Evolutionary conservation across 352 stramenopile species (phyloP).

Genomic region (Phytophthora podocarpi): DNA sequence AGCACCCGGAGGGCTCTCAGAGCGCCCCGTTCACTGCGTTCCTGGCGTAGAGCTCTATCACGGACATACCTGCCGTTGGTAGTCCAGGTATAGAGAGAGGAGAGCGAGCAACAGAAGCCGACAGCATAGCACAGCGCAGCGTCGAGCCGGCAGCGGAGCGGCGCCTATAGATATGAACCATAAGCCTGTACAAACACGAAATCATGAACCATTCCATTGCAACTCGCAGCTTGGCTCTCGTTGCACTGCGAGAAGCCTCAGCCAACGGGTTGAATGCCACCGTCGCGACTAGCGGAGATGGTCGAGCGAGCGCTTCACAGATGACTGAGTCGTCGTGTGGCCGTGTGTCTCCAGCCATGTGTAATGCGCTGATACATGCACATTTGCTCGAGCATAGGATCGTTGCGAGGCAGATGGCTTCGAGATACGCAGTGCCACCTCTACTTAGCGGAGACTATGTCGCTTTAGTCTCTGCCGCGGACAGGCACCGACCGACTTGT

Average conservation of each 20-base stretch:
- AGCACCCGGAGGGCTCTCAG: constrained; percentile 49
- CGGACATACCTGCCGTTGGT: constrained; percentile 23
- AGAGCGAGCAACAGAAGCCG: neutral
- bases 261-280: neutral
- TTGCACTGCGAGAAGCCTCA: no score
- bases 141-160: neutral
- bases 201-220: constrained; percentile 2
- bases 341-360: constrained; percentile 16
- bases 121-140: neutral
- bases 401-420: constrained; percentile 15
- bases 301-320: neutral
- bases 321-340: neutral
- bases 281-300: constrained; percentile 2
- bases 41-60: constrained; percentile 34
- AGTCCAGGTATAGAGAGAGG: constrained; percentile 21
- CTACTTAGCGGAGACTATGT: neutral
- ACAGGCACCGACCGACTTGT: constrained; percentile 4
- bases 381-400: neutral
- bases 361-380: constrained; percentile 21
- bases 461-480: constrained; percentile 19
- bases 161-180: constrained; percentile 30
- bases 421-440: constrained; percentile 25
- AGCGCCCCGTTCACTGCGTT: constrained; percentile 55
- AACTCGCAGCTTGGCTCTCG: no score
- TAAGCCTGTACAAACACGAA: constrained; percentile 32